Base-by-base conservation (phyloP, 495 filamentous ascomycete genomes). In the Penicillium silybi region DNA sequence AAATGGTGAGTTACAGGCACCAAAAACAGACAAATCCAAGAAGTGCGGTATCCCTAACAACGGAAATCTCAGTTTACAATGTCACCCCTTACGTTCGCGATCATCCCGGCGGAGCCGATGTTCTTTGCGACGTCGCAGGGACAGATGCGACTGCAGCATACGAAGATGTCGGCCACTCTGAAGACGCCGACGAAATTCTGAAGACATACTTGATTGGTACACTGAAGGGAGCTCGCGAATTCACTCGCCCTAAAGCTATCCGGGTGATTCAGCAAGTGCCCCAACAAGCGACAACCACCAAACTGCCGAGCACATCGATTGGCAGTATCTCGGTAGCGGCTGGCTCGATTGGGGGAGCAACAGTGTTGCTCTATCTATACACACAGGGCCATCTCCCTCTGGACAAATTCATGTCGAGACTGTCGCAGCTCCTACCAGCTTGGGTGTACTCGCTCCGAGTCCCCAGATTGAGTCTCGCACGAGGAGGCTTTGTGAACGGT, bases 61-160 rank as follows among this genome's bases (percentile, higher is more conserved):
- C 3, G 2, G 2, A 32, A 1, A 2, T 6, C 1, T 17, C 18
- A 49, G 76, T 83, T 4, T 82, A 80, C 63, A 59, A 82, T 55
- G 63, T 80, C 18, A 70, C 80, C 5, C 63, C 64, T 23, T 83
- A 80, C 52, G 43, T 75, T 1, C 52, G 74, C 19, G 78, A 83
- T 46, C 80, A 83, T 42, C 81, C 81, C 5, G 80, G 81, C 13
- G 81, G 80, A 5, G 50, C 46, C 3, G 72, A 69, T 2, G 58
- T 78, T n/a, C 63, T 84, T 1, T 9, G 65, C 1, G 73, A 81
- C 46, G 63, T 71, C 8, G 80, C 78, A 23, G 80, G 81, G 2
- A 67, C 57, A 9, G 79, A 84, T 62, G 80, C 76, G 3, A 82
- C 73, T 0, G 70, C 70, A 15, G 71, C 59, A 0, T 83, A 75